Evolutionary conservation across 805 yeast species (phyloP).

Genomic region (Schizosaccharomyces lindneri): DNA sequence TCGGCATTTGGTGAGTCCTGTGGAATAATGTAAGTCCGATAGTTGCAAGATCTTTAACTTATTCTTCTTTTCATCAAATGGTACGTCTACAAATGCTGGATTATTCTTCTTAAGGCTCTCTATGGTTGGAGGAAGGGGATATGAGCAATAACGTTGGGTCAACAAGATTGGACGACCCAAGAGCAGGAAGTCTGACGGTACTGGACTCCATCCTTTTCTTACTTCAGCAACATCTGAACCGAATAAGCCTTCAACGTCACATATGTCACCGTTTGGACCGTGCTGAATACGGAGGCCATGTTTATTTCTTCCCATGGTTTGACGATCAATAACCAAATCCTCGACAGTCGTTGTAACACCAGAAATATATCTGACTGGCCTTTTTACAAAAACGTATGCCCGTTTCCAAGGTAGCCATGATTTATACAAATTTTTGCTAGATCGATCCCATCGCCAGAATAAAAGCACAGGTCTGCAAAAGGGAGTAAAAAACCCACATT

Average conservation of each 20-base stretch:
- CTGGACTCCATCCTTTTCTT: background rate
- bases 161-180: background rate
- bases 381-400: background rate
- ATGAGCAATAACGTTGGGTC: background rate
- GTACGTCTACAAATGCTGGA: background rate
- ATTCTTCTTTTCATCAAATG: slow-evolving; percentile 14
- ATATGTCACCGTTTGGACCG: background rate
- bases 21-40: slow-evolving; percentile 68
- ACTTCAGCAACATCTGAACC: background rate
- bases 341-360: background rate
- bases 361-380: background rate
- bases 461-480: background rate
- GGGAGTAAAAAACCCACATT: background rate
- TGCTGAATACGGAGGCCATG: background rate
- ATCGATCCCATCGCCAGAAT: background rate
- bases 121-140: background rate
- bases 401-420: background rate
- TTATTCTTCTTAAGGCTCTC: background rate
- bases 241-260: background rate
- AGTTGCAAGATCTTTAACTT: slow-evolving; percentile 62
- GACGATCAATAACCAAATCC: background rate
- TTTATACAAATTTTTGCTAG: background rate
- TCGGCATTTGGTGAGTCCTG: slow-evolving; percentile 56
- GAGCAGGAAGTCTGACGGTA: background rate
- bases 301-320: background rate